These are phyloP conservation scores for Tetrastigma voinierianum DNA, from an alignment of 164 flowering plant genomes.

Conservation along the genomic window DNA sequence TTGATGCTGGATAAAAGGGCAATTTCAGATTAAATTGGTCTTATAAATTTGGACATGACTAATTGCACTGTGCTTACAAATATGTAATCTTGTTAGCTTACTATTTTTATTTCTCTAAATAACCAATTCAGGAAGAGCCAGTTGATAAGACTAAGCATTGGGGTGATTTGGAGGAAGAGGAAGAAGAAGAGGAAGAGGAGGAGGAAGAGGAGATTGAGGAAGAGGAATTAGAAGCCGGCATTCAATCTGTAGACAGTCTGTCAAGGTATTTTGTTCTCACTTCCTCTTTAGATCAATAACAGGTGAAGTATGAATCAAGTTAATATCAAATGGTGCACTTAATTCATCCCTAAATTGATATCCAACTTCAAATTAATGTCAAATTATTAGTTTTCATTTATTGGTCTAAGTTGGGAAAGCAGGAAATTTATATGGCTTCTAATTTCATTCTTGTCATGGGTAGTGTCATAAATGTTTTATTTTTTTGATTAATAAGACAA, in stretches of 20 bases:
- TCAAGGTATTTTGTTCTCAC: conserved; percentile 55
- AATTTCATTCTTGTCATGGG: too few species aligned
- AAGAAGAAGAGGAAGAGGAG: conserved; percentile 83
- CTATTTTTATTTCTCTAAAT: not conserved
- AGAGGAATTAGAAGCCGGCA: conserved; percentile 82
- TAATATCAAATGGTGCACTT: too few species aligned
- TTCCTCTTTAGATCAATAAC: not conserved
- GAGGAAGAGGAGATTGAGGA: conserved; percentile 81
- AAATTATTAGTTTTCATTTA: too few species aligned
- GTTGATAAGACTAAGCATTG: conserved; percentile 95
- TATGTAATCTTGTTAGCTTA: too few species aligned
- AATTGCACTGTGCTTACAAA: too few species aligned
- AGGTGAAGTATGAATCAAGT: too few species aligned
- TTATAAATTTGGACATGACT: not conserved
- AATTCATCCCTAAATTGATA: too few species aligned
- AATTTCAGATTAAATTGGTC: not conserved
- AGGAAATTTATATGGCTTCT: too few species aligned
- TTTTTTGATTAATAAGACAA: too few species aligned
- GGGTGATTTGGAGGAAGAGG: conserved; percentile 99
- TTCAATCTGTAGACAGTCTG: conserved; percentile 89
- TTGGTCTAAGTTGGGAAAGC: too few species aligned
- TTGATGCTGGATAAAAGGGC: not conserved
- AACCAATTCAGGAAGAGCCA: conserved; percentile 79
- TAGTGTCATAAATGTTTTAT: too few species aligned
- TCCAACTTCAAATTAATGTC: too few species aligned